Evolutionary conservation across 2,329 filamentous ascomycete genomes (phyloP).

Genomic region (Aspergillus sp.): DNA sequence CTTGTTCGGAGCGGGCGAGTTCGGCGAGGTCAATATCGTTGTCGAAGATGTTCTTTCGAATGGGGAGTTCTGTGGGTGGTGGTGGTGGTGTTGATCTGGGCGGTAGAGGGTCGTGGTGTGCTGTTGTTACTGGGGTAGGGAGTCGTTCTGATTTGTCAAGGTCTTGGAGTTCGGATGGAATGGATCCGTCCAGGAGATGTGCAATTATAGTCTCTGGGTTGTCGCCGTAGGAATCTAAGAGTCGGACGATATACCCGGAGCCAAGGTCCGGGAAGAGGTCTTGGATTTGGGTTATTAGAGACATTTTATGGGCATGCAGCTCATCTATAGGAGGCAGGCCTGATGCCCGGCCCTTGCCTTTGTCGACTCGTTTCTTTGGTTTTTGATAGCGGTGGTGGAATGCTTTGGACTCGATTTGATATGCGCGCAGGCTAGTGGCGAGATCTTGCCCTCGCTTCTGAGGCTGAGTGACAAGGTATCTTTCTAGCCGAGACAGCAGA

Average conservation of each 20-base stretch:
- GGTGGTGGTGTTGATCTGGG: conserved; percentile 51
- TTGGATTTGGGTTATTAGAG: conserved; percentile 85
- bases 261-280: conserved; percentile 90
- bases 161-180: conserved; percentile 70
- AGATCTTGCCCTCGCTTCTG: conserved; percentile 50
- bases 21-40: conserved; percentile 74
- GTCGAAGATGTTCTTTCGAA: conserved; percentile 75
- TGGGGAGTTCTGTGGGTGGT: conserved; percentile 33
- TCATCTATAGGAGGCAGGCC: conserved; percentile 43
- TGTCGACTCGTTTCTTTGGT: conserved; percentile 39
- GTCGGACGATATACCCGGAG: conserved; percentile 75
- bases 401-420: conserved; percentile 43
- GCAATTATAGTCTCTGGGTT: conserved; percentile 79
- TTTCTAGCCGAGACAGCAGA: conserved; percentile 58
- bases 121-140: conserved; percentile 48
- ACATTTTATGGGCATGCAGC: conserved; percentile 80
- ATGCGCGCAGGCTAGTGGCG: conserved; percentile 42
- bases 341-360: conserved; percentile 46
- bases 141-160: conserved; percentile 66
- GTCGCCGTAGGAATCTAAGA: conserved; percentile 79
- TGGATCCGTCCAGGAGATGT: conserved; percentile 76
- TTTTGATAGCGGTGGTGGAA: conserved; percentile 50
- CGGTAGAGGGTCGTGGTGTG: conserved; percentile 58
- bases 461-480: conserved; percentile 36
- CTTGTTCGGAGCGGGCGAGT: conserved; percentile 61